phyloP scores from a whole-genome alignment of 768 basidiomycete species.

The Boletus rubescentipes region DNA sequence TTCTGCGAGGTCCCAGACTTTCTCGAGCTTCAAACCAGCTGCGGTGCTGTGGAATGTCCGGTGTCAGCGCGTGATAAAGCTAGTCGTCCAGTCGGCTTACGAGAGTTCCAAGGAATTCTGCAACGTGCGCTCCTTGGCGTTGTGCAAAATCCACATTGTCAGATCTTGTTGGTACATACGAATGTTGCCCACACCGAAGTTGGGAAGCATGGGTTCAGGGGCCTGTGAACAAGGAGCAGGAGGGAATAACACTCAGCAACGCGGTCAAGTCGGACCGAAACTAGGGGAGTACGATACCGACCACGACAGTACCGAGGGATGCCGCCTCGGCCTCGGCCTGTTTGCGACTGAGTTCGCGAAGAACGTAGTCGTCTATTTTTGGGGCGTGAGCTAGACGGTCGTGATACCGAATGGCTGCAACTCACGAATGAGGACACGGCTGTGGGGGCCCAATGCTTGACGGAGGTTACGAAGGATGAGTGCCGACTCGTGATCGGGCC shows the following conservation, averaged over 20 bases:
- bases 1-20: constrained; percentile 32
- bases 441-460: constrained; percentile 28
- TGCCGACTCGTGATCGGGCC: constrained; percentile 30
- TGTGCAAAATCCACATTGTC: constrained; percentile 30
- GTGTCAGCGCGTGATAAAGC: constrained; percentile 2
- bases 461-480: constrained; percentile 32
- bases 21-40: constrained; percentile 31
- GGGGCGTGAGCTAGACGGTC: neutral
- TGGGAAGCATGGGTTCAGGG: constrained; percentile 33
- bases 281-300: constrained; percentile 11
- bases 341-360: constrained; percentile 16
- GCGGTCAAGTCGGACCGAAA: neutral
- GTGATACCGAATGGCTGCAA: neutral
- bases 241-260: neutral
- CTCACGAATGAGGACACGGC: constrained; percentile 35
- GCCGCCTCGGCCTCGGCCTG: constrained; percentile 13
- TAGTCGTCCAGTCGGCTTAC: constrained; percentile 15
- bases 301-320: constrained; percentile 12
- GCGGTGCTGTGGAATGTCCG: constrained; percentile 9
- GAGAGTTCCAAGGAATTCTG: constrained; percentile 27
- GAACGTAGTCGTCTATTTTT: constrained; percentile 23
- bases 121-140: constrained; percentile 35
- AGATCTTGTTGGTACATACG: constrained; percentile 32
- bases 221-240: constrained; percentile 20
- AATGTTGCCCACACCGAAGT: constrained; percentile 32